Evolutionary conservation across 192 early-diverging fungal species (phyloP).

Genomic region (Podila verticillata): DNA sequence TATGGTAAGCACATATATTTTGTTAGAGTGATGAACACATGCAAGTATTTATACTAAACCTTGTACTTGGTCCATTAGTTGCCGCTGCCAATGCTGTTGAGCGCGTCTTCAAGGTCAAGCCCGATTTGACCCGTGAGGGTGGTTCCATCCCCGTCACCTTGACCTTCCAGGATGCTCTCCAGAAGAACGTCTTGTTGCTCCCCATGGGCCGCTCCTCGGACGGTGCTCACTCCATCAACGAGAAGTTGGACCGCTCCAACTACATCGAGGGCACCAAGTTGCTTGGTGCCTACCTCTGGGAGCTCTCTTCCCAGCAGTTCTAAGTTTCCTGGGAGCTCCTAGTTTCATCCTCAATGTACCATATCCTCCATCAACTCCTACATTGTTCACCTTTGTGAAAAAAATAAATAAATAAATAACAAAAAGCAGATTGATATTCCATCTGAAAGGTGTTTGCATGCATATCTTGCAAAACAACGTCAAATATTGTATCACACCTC

Average conservation of each 20-base stretch:
- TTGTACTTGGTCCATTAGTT: constrained; percentile 51
- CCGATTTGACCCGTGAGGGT: constrained; percentile 97
- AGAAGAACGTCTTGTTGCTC: constrained; percentile 90
- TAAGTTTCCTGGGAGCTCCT: constrained; percentile 1
- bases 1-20: constrained; percentile 65
- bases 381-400: background rate
- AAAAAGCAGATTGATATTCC: too few relatives aligned
- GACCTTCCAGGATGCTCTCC: constrained; percentile 95
- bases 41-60: background rate
- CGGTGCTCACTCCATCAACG: constrained; percentile 98
- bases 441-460: too few relatives aligned
- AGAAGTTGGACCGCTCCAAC: constrained; percentile 93
- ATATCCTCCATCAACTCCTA: background rate
- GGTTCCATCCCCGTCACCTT: constrained; percentile 98
- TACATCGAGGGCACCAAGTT: constrained; percentile 97
- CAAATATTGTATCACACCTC: too few relatives aligned
- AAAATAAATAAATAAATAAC: too few relatives aligned
- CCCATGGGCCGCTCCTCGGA: constrained; percentile 86
- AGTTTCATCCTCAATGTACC: background rate
- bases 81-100: constrained; percentile 92
- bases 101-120: constrained; percentile 90
- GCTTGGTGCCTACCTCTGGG: constrained; percentile 89
- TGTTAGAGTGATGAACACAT: constrained; percentile 1
- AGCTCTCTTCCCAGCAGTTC: constrained; percentile 68
- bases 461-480: too few relatives aligned